phyloP scores from a whole-genome alignment of 129 eudicot genomes.

The Escallonia rubra region DNA sequence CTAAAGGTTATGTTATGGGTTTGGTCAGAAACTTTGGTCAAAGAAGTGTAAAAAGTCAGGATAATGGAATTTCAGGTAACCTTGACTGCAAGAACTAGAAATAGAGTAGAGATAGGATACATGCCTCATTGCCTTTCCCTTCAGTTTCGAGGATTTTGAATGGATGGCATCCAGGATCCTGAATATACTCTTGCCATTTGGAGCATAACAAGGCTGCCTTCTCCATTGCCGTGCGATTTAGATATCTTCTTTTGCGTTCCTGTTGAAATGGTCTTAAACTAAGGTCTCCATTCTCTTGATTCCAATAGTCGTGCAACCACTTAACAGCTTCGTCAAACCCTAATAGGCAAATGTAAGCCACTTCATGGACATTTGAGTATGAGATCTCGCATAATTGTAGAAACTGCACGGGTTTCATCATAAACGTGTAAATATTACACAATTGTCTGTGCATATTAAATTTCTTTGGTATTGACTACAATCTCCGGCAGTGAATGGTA shows the following conservation, averaged over 20 bases:
- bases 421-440: not conserved
- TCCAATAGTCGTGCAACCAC: not conserved
- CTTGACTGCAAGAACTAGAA: not conserved
- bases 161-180: conserved; percentile 6
- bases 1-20: no score
- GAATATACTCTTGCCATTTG: conserved; percentile 4
- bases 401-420: no score
- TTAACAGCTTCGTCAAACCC: conserved; percentile 1
- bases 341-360: not conserved
- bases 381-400: no score
- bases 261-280: conserved; percentile 2
- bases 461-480: no score
- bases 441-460: no score
- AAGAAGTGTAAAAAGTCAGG: no score
- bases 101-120: not conserved
- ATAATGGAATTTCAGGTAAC: not conserved
- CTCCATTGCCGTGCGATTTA: not conserved
- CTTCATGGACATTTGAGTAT: not conserved
- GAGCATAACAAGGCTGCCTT: not conserved
- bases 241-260: conserved; percentile 4
- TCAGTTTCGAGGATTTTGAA: not conserved
- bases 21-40: no score
- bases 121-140: not conserved
- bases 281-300: conserved; percentile 9
- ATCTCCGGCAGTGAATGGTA: no score